phyloP scores from a whole-genome alignment of 768 basidiomycete species.

The Mycena floridula region DNA sequence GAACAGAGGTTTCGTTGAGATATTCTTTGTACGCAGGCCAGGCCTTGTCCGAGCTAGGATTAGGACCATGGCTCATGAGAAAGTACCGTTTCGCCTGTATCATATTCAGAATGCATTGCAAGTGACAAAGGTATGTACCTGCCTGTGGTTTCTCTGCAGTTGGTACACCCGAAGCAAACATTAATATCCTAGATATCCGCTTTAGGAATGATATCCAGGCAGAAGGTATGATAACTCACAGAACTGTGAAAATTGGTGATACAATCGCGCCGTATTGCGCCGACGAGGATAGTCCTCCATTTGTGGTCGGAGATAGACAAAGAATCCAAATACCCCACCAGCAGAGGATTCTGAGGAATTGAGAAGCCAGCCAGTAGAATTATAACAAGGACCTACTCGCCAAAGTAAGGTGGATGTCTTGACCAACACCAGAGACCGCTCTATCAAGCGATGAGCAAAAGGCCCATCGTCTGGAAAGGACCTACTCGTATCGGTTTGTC shows the following conservation, averaged over 20 bases:
- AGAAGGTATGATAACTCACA: conserved; percentile 38
- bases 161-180: conserved; percentile 68
- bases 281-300: conserved; percentile 33
- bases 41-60: conserved; percentile 25
- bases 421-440: conserved; percentile 50
- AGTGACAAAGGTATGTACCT: no score
- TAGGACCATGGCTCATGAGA: conserved; percentile 39
- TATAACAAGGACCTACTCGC: conserved; percentile 36
- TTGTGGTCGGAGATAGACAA: conserved; percentile 50
- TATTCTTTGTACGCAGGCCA: conserved; percentile 55
- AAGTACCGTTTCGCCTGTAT: conserved; percentile 55
- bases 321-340: conserved; percentile 66
- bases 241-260: conserved; percentile 58
- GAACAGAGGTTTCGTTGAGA: conserved; percentile 48
- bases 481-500: conserved; percentile 41
- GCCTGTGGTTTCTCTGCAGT: conserved; percentile 65
- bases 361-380: conserved; percentile 1
- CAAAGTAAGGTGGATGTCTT: conserved; percentile 67
- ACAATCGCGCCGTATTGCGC: conserved; percentile 58
- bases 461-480: no score
- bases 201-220: not conserved
- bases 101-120: no score
- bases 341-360: conserved; percentile 41
- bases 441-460: no score
- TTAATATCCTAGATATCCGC: conserved; percentile 33